phyloP scores from a whole-genome alignment of 2,329 filamentous ascomycete genomes.

The Lachnellula subtilissima region DNA sequence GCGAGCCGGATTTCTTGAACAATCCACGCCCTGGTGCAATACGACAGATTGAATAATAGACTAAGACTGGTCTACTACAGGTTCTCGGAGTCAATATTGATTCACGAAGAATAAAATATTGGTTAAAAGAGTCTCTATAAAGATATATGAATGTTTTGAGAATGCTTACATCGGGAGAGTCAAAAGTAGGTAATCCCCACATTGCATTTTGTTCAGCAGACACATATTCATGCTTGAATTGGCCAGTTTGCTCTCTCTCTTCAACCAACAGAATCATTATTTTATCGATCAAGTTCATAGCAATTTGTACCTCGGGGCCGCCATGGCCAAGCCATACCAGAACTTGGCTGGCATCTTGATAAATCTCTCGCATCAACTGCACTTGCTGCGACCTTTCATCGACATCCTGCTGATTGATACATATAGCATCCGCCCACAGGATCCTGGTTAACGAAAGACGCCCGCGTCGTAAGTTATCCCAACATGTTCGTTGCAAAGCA shows the following conservation, averaged over 20 bases:
- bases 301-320: neutral
- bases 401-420: slow-evolving; percentile 22
- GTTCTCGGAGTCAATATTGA: neutral
- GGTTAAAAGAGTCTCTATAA: too few species aligned
- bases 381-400: slow-evolving; percentile 20
- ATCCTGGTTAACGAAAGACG: neutral
- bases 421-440: slow-evolving; percentile 3
- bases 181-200: neutral
- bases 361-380: slow-evolving; percentile 21
- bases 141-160: too few species aligned
- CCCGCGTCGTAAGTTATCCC: too few species aligned
- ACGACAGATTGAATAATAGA: neutral
- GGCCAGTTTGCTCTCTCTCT: neutral
- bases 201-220: neutral
- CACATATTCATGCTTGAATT: neutral
- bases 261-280: neutral
- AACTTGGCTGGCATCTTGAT: slow-evolving; percentile 14
- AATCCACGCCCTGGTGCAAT: neutral
- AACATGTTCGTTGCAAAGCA: neutral
- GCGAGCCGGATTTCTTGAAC: neutral
- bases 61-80: neutral
- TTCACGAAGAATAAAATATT: too few species aligned
- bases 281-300: neutral
- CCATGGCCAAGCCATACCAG: slow-evolving; percentile 20
- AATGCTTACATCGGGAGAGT: neutral